These are phyloP conservation scores for Dalbergia oliveri DNA, from an alignment of 306 rosid species.

Conservation along the genomic window DNA sequence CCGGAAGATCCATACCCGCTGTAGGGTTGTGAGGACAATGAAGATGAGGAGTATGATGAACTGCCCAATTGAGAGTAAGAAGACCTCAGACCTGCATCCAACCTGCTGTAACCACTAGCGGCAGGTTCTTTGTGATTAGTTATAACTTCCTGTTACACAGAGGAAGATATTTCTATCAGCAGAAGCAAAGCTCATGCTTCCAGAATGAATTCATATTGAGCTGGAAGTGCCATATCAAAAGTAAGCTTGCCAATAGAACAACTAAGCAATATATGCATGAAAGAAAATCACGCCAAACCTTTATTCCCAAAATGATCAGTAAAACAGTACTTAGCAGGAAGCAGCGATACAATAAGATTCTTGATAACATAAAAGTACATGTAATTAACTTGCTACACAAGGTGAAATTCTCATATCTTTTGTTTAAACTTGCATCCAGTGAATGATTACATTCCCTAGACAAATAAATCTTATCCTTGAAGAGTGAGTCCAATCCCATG, in stretches of 20 bases:
- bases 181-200: conserved; percentile 16
- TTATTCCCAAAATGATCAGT: conserved; percentile 14
- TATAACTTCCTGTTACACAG: conserved; percentile 73
- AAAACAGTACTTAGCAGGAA: conserved; percentile 3
- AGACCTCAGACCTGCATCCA: conserved; percentile 75
- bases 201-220: not conserved
- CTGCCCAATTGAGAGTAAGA: conserved; percentile 73
- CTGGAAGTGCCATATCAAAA: conserved; percentile 18
- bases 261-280: not conserved
- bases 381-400: not conserved
- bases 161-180: conserved; percentile 31
- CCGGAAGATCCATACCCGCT: conserved; percentile 83
- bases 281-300: conserved; percentile 21
- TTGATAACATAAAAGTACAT: conserved; percentile 1
- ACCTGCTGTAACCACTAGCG: conserved; percentile 67
- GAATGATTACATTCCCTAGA: not conserved
- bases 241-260: not conserved
- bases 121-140: conserved; percentile 72
- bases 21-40: conserved; percentile 74
- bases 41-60: conserved; percentile 69
- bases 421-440: not conserved
- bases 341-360: not conserved
- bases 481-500: not conserved
- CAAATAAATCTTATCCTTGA: not conserved
- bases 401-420: conserved; percentile 16